Evolutionary conservation across 2,329 filamentous ascomycete species (phyloP).

Genomic region (Claviceps capensis): DNA sequence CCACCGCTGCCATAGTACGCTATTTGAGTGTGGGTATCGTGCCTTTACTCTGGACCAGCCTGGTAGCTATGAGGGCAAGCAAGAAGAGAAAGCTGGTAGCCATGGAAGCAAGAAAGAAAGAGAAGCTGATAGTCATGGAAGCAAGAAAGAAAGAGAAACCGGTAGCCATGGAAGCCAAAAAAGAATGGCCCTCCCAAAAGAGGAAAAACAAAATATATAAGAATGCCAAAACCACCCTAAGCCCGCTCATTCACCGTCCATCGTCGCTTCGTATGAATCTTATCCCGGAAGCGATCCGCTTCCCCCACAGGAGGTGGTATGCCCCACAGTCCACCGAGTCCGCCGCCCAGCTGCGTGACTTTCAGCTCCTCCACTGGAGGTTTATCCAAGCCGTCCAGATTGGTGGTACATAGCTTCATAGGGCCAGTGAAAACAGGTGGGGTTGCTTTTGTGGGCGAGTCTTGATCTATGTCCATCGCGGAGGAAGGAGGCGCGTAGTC

Average conservation of each 20-base stretch:
- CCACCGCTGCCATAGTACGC: too few relatives aligned
- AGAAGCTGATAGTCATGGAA: neutral
- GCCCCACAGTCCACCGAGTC: slow-evolving; percentile 30
- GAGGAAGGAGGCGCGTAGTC: neutral
- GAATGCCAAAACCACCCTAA: slow-evolving; percentile 1
- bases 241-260: slow-evolving; percentile 41
- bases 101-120: neutral
- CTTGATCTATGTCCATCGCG: slow-evolving; percentile 2
- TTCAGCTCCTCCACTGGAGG: slow-evolving; percentile 16
- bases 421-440: slow-evolving; percentile 20
- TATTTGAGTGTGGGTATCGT: too few relatives aligned
- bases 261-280: slow-evolving; percentile 33
- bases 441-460: slow-evolving; percentile 8
- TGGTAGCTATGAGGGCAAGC: too few relatives aligned
- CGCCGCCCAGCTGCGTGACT: slow-evolving; percentile 23
- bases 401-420: slow-evolving; percentile 23
- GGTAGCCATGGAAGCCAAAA: too few relatives aligned
- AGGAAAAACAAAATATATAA: neutral
- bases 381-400: slow-evolving; percentile 15
- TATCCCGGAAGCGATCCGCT: slow-evolving; percentile 31
- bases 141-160: neutral
- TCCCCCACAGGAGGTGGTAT: slow-evolving; percentile 29
- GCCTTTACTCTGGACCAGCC: too few relatives aligned
- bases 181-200: too few relatives aligned
- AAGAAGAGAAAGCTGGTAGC: neutral